These are phyloP conservation scores for Austroboletus novae-zelandiae DNA, from an alignment of 1,284 basidiomycete genomes.

Conservation along the genomic window DNA sequence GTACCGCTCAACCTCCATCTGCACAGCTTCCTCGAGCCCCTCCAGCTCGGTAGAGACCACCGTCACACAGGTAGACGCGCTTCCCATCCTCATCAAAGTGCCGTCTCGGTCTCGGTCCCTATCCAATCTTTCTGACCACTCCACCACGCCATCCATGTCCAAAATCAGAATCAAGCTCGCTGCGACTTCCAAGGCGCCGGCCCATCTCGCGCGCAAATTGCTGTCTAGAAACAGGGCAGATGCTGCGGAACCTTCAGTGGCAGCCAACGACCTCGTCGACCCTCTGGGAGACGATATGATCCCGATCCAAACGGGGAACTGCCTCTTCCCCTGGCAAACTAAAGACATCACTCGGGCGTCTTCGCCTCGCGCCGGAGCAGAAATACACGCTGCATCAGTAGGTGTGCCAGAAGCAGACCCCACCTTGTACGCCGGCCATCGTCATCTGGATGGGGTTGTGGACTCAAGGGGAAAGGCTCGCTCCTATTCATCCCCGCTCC, in stretches of 20 bases:
- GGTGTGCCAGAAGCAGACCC: slow-evolving; percentile 3
- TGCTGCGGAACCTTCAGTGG: slow-evolving; percentile 3
- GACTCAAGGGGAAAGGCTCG: slow-evolving; percentile 50
- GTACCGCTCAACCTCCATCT: slow-evolving; percentile 40
- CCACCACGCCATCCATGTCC: slow-evolving; percentile 45
- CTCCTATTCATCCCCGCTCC: slow-evolving; percentile 62
- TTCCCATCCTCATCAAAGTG: slow-evolving; percentile 19
- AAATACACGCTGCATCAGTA: slow-evolving; percentile 22
- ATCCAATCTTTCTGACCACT: slow-evolving; percentile 50
- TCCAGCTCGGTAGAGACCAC: slow-evolving; percentile 13
- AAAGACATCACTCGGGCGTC: slow-evolving; percentile 31
- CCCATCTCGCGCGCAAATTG: slow-evolving; percentile 55
- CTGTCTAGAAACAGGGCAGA: slow-evolving; percentile 44
- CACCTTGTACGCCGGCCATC: slow-evolving; percentile 13
- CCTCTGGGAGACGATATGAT: slow-evolving; percentile 10
- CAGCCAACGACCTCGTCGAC: slow-evolving; percentile 6
- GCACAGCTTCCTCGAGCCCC: slow-evolving; percentile 16
- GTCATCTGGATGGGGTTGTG: slow-evolving; percentile 13
- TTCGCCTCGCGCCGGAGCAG: slow-evolving; percentile 27
- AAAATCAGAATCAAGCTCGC: slow-evolving; percentile 48
- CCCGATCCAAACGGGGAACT: slow-evolving; percentile 34
- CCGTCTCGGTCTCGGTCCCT: slow-evolving; percentile 55
- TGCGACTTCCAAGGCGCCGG: slow-evolving; percentile 37
- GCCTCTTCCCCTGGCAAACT: slow-evolving; percentile 44
- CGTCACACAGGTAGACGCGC: slow-evolving; percentile 11